Conservation (phyloP, 2,329 filamentous ascomycete genomes). For the Pezicula carpinea region DNA sequence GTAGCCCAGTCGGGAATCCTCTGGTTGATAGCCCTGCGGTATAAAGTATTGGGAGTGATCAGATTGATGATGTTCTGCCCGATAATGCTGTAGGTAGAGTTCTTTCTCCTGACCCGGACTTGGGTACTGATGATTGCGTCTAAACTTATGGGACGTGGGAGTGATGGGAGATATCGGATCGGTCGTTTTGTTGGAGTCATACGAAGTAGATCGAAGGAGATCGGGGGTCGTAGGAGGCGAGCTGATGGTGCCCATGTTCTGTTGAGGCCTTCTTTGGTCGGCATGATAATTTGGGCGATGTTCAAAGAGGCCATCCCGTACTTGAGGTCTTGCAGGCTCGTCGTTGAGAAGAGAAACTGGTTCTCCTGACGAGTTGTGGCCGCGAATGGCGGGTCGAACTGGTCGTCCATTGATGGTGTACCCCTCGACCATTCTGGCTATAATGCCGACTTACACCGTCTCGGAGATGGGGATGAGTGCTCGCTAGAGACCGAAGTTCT, state of each 20-base stretch:
- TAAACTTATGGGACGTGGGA: conserved; percentile 41
- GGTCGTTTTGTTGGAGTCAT: conserved; percentile 54
- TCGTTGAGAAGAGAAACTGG: too few relatives aligned
- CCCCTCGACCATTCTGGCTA: too few relatives aligned
- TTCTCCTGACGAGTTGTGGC: too few relatives aligned
- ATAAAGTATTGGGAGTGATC: conserved; percentile 24
- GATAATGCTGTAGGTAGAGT: background rate
- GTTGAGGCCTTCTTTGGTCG: too few relatives aligned
- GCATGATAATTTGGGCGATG: too few relatives aligned
- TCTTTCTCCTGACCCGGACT: conserved; percentile 31
- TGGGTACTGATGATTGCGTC: conserved; percentile 26
- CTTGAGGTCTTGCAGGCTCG: too few relatives aligned
- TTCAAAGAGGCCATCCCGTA: too few relatives aligned
- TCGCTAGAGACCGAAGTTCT: too few relatives aligned
- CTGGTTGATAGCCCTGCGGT: background rate
- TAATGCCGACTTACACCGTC: too few relatives aligned
- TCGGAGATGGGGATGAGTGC: too few relatives aligned
- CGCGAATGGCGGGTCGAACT: too few relatives aligned
- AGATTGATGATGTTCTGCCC: conserved; percentile 12
- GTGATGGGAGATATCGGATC: conserved; percentile 53
- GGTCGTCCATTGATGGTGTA: too few relatives aligned
- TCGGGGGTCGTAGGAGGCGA: conserved; percentile 39
- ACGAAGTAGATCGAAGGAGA: conserved; percentile 56
- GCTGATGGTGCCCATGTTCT: background rate
- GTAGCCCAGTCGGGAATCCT: background rate